Conservation (phyloP, 148 eudicot genomes). For the Dianthus caryophyllus region DNA sequence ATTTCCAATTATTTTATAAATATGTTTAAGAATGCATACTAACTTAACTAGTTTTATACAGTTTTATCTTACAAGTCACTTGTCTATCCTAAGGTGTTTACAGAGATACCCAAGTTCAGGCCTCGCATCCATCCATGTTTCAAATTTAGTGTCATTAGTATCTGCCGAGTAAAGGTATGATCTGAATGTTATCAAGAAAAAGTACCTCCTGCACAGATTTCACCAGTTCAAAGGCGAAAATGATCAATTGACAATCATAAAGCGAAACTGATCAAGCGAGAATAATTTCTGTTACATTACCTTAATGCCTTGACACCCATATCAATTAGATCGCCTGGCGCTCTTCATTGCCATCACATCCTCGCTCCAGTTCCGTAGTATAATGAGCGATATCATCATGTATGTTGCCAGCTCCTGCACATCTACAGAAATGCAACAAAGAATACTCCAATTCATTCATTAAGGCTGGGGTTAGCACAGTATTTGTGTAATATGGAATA, state of each 20-base stretch:
- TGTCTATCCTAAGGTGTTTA: constrained; percentile 71
- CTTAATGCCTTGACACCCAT: constrained; percentile 90
- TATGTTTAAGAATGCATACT: too few species aligned
- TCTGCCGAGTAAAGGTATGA: constrained; percentile 73
- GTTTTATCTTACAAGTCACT: constrained; percentile 27
- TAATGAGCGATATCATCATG: constrained; percentile 69
- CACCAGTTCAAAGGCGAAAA: not conserved
- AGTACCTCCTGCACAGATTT: constrained; percentile 74
- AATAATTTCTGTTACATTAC: constrained; percentile 31
- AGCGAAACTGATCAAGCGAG: not conserved
- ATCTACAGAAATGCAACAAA: constrained; percentile 41
- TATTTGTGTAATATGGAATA: too few species aligned
- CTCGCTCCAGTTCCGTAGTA: constrained; percentile 55
- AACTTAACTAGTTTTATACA: too few species aligned
- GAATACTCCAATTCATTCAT: too few species aligned
- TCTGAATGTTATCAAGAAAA: constrained; percentile 75
- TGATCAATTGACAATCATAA: not conserved
- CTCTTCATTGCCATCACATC: constrained; percentile 50
- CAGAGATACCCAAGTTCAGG: constrained; percentile 93
- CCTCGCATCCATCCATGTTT: constrained; percentile 71
- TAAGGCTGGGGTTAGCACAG: too few species aligned
- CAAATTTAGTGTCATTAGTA: constrained; percentile 45
- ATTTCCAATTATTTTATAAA: too few species aligned
- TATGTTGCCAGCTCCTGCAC: constrained; percentile 96
- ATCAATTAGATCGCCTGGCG: constrained; percentile 67